These are phyloP conservation scores for Suhomyces tanzawaensis DNA, from an alignment of 805 yeast species.

Conservation along the genomic window DNA sequence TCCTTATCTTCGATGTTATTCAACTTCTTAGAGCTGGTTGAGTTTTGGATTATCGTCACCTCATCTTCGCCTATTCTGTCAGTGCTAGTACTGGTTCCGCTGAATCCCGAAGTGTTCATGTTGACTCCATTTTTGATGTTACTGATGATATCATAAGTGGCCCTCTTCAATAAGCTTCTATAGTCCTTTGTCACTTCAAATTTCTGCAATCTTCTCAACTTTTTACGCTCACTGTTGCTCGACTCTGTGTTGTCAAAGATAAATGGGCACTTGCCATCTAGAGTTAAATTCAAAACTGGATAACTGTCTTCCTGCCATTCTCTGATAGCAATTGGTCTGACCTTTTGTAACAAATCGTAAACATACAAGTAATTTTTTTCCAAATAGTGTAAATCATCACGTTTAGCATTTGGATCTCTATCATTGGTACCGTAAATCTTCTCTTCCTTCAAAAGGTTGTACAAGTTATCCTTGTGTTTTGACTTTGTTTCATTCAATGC, in stretches of 20 bases:
- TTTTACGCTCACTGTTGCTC: constrained; percentile 40
- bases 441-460: constrained; percentile 73
- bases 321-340: constrained; percentile 75
- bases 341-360: constrained; percentile 74
- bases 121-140: constrained; percentile 22
- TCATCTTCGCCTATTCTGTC: constrained; percentile 19
- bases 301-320: constrained; percentile 64
- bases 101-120: constrained; percentile 13
- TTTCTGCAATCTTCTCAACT: constrained; percentile 37
- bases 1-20: background rate
- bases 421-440: constrained; percentile 83
- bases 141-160: constrained; percentile 31
- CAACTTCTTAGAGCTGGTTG: constrained; percentile 8
- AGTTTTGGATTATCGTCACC: constrained; percentile 14
- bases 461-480: constrained; percentile 20
- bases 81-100: constrained; percentile 29
- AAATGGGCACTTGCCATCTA: constrained; percentile 82
- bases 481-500: background rate
- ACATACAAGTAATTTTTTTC: constrained; percentile 68
- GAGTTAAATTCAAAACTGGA: constrained; percentile 60
- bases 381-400: constrained; percentile 84
- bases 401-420: constrained; percentile 78
- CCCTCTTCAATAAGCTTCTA: constrained; percentile 36
- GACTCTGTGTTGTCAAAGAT: constrained; percentile 51
- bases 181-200: constrained; percentile 42